A percentile compares a stretch with the other conserved stretches of the same genome.
Conservation (phyloP, 129 eudicot species). For the Sambucus nigra region DNA sequence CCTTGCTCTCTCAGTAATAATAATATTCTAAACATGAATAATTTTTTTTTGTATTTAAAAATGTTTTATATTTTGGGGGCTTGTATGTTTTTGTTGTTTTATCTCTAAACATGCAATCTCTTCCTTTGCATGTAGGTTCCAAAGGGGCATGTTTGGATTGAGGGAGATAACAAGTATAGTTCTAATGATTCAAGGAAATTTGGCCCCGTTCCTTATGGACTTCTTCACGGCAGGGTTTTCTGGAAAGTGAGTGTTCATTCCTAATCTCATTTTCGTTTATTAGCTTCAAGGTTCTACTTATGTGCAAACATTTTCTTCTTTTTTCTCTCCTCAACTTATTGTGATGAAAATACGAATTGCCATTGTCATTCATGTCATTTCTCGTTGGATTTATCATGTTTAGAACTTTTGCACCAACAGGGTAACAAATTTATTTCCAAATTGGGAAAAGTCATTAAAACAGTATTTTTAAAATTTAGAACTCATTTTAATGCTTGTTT, state of each 20-base stretch:
- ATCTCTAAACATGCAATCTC: neutral
- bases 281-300: too few relatives aligned
- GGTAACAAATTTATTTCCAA: neutral
- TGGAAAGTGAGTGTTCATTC: constrained; percentile 31
- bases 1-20: too few relatives aligned
- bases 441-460: neutral
- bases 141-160: constrained; percentile 63
- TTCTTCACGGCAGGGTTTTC: constrained; percentile 50
- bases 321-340: neutral
- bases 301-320: too few relatives aligned
- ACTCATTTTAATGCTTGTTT: too few relatives aligned
- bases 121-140: constrained; percentile 31
- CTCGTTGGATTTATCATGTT: too few relatives aligned
- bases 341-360: neutral
- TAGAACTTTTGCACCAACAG: neutral
- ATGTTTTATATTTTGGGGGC: neutral
- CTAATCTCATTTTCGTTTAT: neutral
- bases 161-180: constrained; percentile 55
- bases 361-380: neutral
- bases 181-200: constrained; percentile 64
- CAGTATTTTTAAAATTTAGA: too few relatives aligned
- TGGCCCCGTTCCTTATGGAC: constrained; percentile 78
- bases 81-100: neutral
- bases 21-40: too few relatives aligned
- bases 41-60: neutral